Evolutionary conservation across 75 land plant genomes (phyloP).

Genomic region (Pseudotsuga menziesii): DNA sequence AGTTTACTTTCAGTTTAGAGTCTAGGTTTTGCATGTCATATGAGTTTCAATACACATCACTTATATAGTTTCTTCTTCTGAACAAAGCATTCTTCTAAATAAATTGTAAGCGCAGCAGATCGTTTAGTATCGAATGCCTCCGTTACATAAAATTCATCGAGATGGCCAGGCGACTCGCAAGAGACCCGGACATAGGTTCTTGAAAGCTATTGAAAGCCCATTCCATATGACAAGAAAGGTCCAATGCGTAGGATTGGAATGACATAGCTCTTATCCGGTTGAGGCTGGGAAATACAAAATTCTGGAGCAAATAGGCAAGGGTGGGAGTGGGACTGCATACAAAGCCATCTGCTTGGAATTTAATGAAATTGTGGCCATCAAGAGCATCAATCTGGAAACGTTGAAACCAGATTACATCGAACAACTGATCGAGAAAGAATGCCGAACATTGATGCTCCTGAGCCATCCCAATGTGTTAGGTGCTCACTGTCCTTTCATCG

Average conservation of each 20-base stretch:
- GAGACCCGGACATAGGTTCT: too few species aligned
- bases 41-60: too few species aligned
- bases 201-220: too few species aligned
- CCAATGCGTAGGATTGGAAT: neutral
- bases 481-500: conserved; percentile 84
- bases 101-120: too few species aligned
- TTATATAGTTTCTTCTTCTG: too few species aligned
- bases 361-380: conserved; percentile 67
- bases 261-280: conserved; percentile 25
- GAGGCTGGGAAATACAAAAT: conserved; percentile 43
- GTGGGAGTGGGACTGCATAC: conserved; percentile 71
- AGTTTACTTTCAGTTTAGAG: too few species aligned
- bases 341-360: conserved; percentile 58
- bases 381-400: conserved; percentile 69
- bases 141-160: too few species aligned
- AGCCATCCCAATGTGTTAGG: conserved; percentile 81
- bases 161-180: too few species aligned
- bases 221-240: too few species aligned
- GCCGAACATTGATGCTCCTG: conserved; percentile 62
- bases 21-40: too few species aligned
- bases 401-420: conserved; percentile 31
- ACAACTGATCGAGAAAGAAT: conserved; percentile 52
- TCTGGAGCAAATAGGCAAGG: conserved; percentile 65
- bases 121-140: too few species aligned
- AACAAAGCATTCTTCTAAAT: too few species aligned